Base-by-base conservation (phyloP, 2,329 filamentous ascomycete genomes). In the Trichoderma brevicompactum region DNA sequence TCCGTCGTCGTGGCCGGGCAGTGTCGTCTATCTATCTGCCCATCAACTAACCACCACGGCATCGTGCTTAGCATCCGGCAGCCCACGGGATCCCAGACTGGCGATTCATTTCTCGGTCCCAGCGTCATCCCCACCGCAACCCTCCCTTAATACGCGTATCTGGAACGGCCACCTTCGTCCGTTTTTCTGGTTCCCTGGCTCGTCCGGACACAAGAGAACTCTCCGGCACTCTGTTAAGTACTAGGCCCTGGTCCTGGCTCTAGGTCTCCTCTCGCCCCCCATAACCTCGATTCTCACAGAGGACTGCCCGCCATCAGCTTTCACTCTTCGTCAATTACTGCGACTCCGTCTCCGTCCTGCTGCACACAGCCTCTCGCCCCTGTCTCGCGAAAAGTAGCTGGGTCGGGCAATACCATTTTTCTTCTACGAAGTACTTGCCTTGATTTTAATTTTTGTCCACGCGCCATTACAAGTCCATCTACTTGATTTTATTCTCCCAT, bases 341-440 rank as follows among this genome's bases (percentile, higher is more conserved):
- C 60, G 12, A 43, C 60, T 63, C 40, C 60, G 23, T 50, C 40
- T 19, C 40, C 60, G 48, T 36, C 36, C 60, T 32, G 38, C 48
- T 62, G 38, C 60, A 62, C 40, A 63, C 48, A 53, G 38, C 60
- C 49, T 63, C 40, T 54, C 23, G 38, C 60, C 60, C 60, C 60
- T 54, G 60, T 46, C 59, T 53, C 60, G 40, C 40, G 9, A 38
- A 38, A 53, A 38, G 17, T 34, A 50, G 48, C 28, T 43, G 40
- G 41, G 48, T 54, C 52, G 56, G 52, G 52, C 61, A 48, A 38
- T 23, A 56, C 19, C 61, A 34, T 49, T 48, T 49, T 40, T 49
- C 23, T 49, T 48, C 34, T 48, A 43, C n/a, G n/a, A n/a, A n/a
- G n/a, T n/a, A n/a, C 38, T 43, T 43, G 13, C 32, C 19, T 23